These are phyloP conservation scores for Globisporangium splendens DNA, from an alignment of 352 stramenopile species.

Conservation along the genomic window DNA sequence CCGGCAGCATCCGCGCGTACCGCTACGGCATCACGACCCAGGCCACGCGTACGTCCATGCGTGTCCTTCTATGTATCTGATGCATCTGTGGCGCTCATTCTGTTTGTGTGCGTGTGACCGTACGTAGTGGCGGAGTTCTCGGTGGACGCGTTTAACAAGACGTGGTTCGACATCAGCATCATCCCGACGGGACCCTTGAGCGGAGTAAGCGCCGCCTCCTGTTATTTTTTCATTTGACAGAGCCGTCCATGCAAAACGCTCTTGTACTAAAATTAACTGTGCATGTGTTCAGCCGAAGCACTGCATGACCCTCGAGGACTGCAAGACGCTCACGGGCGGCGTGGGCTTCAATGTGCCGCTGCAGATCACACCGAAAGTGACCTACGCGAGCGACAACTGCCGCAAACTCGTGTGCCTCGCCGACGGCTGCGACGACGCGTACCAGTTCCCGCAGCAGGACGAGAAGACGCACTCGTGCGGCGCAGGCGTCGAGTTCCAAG, in stretches of 20 bases:
- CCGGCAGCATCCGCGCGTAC: conserved; percentile 9
- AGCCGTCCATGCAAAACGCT: background rate
- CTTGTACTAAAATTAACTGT: background rate
- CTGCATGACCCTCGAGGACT: conserved; percentile 47
- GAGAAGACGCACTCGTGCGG: conserved; percentile 51
- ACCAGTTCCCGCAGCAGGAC: conserved; percentile 56
- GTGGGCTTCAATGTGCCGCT: conserved; percentile 68
- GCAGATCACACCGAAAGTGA: conserved; percentile 37
- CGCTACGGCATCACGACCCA: conserved; percentile 12
- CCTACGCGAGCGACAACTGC: conserved; percentile 21
- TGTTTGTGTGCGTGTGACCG: background rate
- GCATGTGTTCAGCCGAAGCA: conserved; percentile 24
- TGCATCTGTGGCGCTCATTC: background rate
- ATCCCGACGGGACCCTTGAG: conserved; percentile 26
- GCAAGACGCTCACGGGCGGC: conserved; percentile 46
- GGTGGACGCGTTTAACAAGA: conserved; percentile 20
- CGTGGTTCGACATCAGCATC: conserved; percentile 45
- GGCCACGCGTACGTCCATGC: conserved; percentile 12
- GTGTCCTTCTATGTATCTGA: too few relatives aligned
- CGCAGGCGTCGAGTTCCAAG: conserved; percentile 25
- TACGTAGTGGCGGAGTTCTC: conserved; percentile 41
- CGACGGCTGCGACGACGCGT: conserved; percentile 56
- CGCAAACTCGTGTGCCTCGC: conserved; percentile 41
- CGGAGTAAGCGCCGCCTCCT: conserved; percentile 21
- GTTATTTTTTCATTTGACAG: background rate